These are phyloP conservation scores for Albugo laibachii DNA, from an alignment of 352 stramenopile species.

Conservation along the genomic window DNA sequence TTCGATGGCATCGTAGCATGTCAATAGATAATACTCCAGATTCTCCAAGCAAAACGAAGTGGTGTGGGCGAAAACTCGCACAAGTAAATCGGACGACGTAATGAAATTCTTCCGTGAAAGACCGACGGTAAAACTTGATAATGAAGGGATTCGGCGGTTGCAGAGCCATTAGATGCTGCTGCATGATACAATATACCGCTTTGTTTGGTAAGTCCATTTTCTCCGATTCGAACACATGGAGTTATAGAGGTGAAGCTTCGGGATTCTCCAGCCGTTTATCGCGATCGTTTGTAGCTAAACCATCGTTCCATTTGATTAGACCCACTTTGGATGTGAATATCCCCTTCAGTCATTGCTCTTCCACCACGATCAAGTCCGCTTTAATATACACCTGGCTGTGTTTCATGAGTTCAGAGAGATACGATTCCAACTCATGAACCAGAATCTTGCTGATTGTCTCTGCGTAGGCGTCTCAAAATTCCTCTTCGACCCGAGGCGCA, in stretches of 20 bases:
- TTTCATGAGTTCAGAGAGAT: slow-evolving; percentile 88
- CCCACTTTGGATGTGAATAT: slow-evolving; percentile 80
- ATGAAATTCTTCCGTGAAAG: slow-evolving; percentile 37
- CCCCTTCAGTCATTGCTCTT: slow-evolving; percentile 85
- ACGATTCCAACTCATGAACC: slow-evolving; percentile 90
- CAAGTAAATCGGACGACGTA: slow-evolving; percentile 80
- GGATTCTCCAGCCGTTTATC: slow-evolving; percentile 78
- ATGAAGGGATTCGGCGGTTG: slow-evolving; percentile 96
- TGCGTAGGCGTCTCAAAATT: slow-evolving; percentile 91
- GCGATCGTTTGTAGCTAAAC: slow-evolving; percentile 82
- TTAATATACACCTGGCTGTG: slow-evolving; percentile 84
- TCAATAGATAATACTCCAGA: slow-evolving; percentile 96
- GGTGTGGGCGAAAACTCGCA: slow-evolving; percentile 90
- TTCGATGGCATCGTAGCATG: slow-evolving; percentile 91
- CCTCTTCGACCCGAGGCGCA: slow-evolving; percentile 81
- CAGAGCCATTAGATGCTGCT: slow-evolving; percentile 95
- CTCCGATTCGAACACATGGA: slow-evolving; percentile 89
- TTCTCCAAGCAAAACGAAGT: slow-evolving; percentile 92
- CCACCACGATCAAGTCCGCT: slow-evolving; percentile 88
- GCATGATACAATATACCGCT: slow-evolving; percentile 88
- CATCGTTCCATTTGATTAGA: slow-evolving; percentile 90
- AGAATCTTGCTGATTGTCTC: slow-evolving; percentile 95
- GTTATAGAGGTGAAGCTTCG: slow-evolving; percentile 74
- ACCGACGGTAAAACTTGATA: slow-evolving; percentile 78
- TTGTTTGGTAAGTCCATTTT: slow-evolving; percentile 90